Evolutionary conservation across 768 basidiomycete genomes (phyloP), one percentile per base, ranked within the genome.

Genomic region (Lyophyllum shimeji): DNA sequence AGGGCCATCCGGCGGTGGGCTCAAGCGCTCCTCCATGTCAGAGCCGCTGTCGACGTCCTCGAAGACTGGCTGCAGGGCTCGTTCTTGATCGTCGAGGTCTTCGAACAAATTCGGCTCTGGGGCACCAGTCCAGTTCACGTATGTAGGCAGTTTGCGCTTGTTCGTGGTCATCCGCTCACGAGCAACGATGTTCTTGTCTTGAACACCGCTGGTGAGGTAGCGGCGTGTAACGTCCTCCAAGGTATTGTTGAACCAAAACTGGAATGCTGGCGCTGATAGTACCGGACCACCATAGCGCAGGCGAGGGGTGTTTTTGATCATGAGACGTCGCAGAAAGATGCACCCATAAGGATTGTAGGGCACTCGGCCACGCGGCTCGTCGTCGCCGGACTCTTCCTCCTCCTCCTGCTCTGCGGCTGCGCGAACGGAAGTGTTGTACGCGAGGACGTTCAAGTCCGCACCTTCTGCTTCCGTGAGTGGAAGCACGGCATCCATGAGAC

Each of bases 251-350:
- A 62, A 57, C 40, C 37, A 56, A 1, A 21, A 53, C 13, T 50
- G 2, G 7, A 54, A 55, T 1, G 55, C 49, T 7, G 34, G 9
- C 2, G 20, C 12, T 1, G n/a, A 8, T 12, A 61, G 58, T 15
- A 15, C 18, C 3, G 45, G 46, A 4, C 50, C 55, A 33, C 53
- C 49, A 37, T 29, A 6, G 17, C 57, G 29, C 7, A 55, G 46
- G 11, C n/a, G 31, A 24, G 51, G 52, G 15, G 50, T 39, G 9
- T 40, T 29, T 1, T n/a, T 18, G 7, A 54, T 3, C 15, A 50
- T 18, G 2, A 59, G 40, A 0, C 31, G 43, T n/a, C n/a, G n/a
- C n/a, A 65, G 52, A 39, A 63, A 65, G 18, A 65, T 20, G 17
- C 40, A 50, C 2, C 64, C 60, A n/a, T 46, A 40, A 1, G 57